Evolutionary conservation across 2,329 filamentous ascomycete genomes (phyloP), one percentile per base, ranked within the genome.

Genomic region (Cordyceps tenuipes): DNA sequence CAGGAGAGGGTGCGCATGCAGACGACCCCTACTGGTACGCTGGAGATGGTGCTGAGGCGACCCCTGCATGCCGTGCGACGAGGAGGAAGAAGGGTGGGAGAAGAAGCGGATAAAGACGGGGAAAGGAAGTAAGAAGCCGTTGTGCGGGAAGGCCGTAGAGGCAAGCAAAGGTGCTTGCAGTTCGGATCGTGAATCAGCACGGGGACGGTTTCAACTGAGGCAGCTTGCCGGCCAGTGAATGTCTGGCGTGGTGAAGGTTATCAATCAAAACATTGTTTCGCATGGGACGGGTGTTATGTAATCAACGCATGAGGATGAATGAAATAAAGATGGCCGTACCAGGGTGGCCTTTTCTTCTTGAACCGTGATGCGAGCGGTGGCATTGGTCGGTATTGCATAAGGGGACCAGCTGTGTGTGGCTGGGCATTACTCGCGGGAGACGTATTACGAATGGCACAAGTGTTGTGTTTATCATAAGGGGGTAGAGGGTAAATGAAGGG

Each of bases 141-240:
- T 59, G 57, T n/a, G 52, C 47, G 1, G 48, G 52, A 53, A 29
- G 10, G 79, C 79, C 73, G 64, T 10, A 29, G 21, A 46, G 34
- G 52, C 36, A 15, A 23, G 23, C 23, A 4, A 4, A 51, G 19
- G 23, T 47, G 19, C 36, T 34, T 17, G 12, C 12, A 10, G 46
- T 17, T 4, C 5, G 23, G 46, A 2, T 29, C 6, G 10, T 29
- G 23, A 23, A 47, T 17, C 19, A 47, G 1, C 12, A 29, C 29
- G 29, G 29, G 19, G 29, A 1, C 7, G 29, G 29, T 41, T 39
- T 41, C 19, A 36, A 41, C 19, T 2, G 34, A 1, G 17, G 13
- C 6, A 13, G n/a, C 26, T 26, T 52, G 31, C 34, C 19, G 41
- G 50, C 50, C 50, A 17, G 10, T 48, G 49, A 23, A 36, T 21